Conservation (phyloP, 345 rosid genomes). For the Heritiera littoralis region DNA sequence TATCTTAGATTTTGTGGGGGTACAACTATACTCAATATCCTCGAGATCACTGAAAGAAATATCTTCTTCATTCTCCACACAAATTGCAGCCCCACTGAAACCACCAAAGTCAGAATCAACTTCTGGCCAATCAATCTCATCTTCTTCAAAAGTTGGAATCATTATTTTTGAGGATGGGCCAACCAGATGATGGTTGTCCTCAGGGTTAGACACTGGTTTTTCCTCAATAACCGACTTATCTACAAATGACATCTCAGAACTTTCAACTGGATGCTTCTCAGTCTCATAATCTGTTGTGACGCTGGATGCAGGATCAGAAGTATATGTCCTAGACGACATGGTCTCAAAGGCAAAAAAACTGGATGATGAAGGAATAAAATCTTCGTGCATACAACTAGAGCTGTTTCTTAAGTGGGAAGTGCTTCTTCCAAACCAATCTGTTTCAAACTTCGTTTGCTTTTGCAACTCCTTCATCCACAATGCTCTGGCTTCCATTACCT, state of each 20-base stretch:
- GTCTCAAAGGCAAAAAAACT: constrained; percentile 30
- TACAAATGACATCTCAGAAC: constrained; percentile 47
- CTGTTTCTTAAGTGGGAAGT: constrained; percentile 30
- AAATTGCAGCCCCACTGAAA: constrained; percentile 30
- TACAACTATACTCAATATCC: constrained; percentile 50
- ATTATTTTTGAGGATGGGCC: constrained; percentile 42
- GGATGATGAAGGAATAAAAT: constrained; percentile 30
- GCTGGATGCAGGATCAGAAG: constrained; percentile 40
- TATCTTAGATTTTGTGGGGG: constrained; percentile 45
- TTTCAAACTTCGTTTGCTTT: constrained; percentile 51
- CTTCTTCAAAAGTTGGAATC: constrained; percentile 56
- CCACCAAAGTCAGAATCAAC: constrained; percentile 61
- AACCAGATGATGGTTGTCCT: constrained; percentile 34
- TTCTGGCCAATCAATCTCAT: constrained; percentile 76
- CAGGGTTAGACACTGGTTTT: constrained; percentile 34
- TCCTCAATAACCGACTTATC: constrained; percentile 74
- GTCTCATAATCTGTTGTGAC: constrained; percentile 47
- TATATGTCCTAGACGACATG: constrained; percentile 31
- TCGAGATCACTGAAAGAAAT: constrained; percentile 94
- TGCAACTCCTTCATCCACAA: constrained; percentile 75
- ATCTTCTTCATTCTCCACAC: constrained; percentile 70
- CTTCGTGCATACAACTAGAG: constrained; percentile 30
- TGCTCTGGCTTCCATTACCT: constrained; percentile 86
- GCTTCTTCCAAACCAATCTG: constrained; percentile 47
- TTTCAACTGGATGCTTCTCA: constrained; percentile 61